Evolutionary conservation across 73 alveolate genomes (phyloP).

Genomic region (Paramecium caudatum): DNA sequence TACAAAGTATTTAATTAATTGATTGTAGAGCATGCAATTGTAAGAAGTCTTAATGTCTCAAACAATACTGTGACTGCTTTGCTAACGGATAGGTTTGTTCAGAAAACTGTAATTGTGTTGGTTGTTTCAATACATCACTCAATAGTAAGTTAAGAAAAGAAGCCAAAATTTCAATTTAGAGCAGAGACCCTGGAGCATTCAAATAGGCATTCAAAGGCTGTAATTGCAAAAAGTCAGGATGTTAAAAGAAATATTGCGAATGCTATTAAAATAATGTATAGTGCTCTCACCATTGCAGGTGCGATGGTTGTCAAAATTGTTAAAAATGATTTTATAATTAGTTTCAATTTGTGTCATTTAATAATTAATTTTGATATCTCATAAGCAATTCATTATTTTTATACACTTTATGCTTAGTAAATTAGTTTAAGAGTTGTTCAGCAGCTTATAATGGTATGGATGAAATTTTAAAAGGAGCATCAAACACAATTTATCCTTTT

Average conservation of each 20-base stretch:
- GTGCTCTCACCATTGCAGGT: conserved; percentile 23
- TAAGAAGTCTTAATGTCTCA: conserved; percentile 88
- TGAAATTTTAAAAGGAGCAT: too few relatives aligned
- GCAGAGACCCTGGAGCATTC: conserved; percentile 88
- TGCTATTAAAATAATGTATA: conserved; percentile 76
- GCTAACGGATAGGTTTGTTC: conserved; percentile 86
- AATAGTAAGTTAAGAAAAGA: conserved; percentile 81
- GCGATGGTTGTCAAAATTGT: conserved; percentile 59
- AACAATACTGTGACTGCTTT: conserved; percentile 93
- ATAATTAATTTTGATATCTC: too few relatives aligned
- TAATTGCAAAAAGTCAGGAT: conserved; percentile 84
- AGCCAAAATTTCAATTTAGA: conserved; percentile 78
- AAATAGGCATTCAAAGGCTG: conserved; percentile 80
- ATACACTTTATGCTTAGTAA: too few relatives aligned
- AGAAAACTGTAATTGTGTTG: conserved; percentile 86
- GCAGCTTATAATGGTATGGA: too few relatives aligned
- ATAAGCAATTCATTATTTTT: too few relatives aligned
- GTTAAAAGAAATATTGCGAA: conserved; percentile 84
- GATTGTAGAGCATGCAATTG: conserved; percentile 80
- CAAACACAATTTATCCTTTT: too few relatives aligned
- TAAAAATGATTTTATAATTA: too few relatives aligned
- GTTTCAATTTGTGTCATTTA: too few relatives aligned
- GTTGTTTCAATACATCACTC: conserved; percentile 84
- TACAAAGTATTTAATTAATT: not conserved
- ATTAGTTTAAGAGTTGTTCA: too few relatives aligned